Evolutionary conservation across 1,139 yeast genomes (phyloP).

Genomic region (Candida pseudocylindracea): DNA sequence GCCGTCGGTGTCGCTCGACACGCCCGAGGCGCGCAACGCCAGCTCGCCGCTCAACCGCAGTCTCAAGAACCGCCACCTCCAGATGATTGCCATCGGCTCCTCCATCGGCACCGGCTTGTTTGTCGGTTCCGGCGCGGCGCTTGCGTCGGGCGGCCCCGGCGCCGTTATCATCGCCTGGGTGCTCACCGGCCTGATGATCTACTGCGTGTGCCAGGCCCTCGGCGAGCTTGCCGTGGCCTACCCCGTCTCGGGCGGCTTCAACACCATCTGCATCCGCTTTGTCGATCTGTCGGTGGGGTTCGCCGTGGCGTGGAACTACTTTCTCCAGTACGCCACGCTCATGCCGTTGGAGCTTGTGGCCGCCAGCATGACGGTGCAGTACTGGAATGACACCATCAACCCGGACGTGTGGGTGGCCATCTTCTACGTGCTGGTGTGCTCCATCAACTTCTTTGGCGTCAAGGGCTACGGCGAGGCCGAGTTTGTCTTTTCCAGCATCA

Average conservation of each 20-base stretch:
- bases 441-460: slow-evolving; percentile 14
- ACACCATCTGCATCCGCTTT: slow-evolving; percentile 11
- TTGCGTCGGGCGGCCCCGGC: slow-evolving; percentile 4
- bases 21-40: too few relatives aligned
- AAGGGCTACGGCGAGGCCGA: slow-evolving; percentile 15
- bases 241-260: slow-evolving; percentile 14
- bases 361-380: slow-evolving; percentile 11
- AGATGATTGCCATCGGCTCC: slow-evolving; percentile 11
- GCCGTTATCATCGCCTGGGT: slow-evolving; percentile 7
- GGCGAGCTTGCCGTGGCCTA: slow-evolving; percentile 13
- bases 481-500: slow-evolving; percentile 11
- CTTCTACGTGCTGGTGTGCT: slow-evolving; percentile 9
- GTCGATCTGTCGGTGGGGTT: slow-evolving; percentile 14
- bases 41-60: slow-evolving; percentile 6
- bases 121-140: slow-evolving; percentile 5
- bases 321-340: slow-evolving; percentile 9
- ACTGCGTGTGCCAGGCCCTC: slow-evolving; percentile 13
- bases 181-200: slow-evolving; percentile 10
- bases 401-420: slow-evolving; percentile 13
- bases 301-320: slow-evolving; percentile 15
- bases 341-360: slow-evolving; percentile 13
- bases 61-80: slow-evolving; percentile 8
- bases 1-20: too few relatives aligned
- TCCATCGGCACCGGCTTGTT: slow-evolving; percentile 7
- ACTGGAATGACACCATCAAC: slow-evolving; percentile 10